Percentiles rank a stretch among this genome's conserved stretches.
phyloP scores from a whole-genome alignment of 1,284 basidiomycete species.

The Boletus mariae region DNA sequence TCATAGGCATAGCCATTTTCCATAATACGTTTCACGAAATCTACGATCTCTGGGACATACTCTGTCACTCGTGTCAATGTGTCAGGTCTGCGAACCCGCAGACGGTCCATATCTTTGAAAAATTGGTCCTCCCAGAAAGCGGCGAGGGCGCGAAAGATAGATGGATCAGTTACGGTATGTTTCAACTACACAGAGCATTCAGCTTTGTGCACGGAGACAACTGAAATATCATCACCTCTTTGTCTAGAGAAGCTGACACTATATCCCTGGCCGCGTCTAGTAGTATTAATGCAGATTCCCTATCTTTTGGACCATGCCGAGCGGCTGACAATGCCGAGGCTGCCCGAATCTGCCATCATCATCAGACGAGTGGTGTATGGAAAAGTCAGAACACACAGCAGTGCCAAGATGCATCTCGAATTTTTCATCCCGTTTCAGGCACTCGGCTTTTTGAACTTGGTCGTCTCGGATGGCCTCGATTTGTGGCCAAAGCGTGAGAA shows the following conservation, averaged over 20 bases:
- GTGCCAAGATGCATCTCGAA: conserved; percentile 83
- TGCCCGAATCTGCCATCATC: conserved; percentile 45
- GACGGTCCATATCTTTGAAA: conserved; percentile 89
- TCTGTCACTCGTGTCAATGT: conserved; percentile 95
- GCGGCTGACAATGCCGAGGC: conserved; percentile 50
- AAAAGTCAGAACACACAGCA: conserved; percentile 48
- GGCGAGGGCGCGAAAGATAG: conserved; percentile 82
- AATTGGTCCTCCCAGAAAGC: conserved; percentile 90
- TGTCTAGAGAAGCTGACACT: conserved; percentile 71
- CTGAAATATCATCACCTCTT: conserved; percentile 49
- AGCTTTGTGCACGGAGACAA: conserved; percentile 2
- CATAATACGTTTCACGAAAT: conserved; percentile 85
- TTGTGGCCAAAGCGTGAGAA: conserved; percentile 52
- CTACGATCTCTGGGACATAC: conserved; percentile 93
- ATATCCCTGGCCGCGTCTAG: conserved; percentile 76
- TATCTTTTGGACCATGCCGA: conserved; percentile 39
- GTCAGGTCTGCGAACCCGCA: conserved; percentile 86
- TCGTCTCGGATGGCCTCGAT: conserved; percentile 47
- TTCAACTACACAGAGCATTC: conserved; percentile 52
- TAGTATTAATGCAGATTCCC: conserved; percentile 54
- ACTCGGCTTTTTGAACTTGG: conserved; percentile 66
- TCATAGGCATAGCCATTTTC: conserved; percentile 91
- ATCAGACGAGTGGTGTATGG: conserved; percentile 16
- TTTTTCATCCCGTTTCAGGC: conserved; percentile 80
- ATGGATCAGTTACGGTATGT: conserved; percentile 81